phyloP scores from a whole-genome alignment of 2,329 filamentous ascomycete genomes.

The Aspergillus felis region DNA sequence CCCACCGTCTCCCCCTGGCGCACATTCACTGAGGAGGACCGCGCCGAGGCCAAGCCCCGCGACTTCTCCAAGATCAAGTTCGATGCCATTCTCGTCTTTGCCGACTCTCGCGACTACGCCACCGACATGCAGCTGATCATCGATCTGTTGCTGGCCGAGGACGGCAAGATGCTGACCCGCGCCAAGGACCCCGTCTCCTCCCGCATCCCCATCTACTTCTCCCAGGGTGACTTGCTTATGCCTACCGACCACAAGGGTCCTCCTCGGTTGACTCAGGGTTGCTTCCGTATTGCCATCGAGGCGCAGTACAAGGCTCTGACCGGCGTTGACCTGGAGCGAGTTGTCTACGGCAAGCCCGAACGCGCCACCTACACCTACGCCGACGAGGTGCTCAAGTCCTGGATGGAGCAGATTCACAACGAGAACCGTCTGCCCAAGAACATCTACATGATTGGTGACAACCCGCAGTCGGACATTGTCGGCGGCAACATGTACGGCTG shows the following conservation, averaged over 20 bases:
- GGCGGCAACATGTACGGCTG: slow-evolving; percentile 78
- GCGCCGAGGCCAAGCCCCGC: slow-evolving; percentile 61
- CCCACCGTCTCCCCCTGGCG: slow-evolving; percentile 66
- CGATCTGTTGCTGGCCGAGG: slow-evolving; percentile 65
- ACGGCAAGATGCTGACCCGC: slow-evolving; percentile 62
- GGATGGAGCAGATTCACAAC: slow-evolving; percentile 73
- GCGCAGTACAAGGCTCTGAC: slow-evolving; percentile 63
- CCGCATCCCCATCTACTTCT: slow-evolving; percentile 72
- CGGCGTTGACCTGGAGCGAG: slow-evolving; percentile 67
- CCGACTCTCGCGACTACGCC: slow-evolving; percentile 68
- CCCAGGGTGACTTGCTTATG: slow-evolving; percentile 62
- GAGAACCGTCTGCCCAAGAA: slow-evolving; percentile 66
- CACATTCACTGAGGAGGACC: slow-evolving; percentile 64
- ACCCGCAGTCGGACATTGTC: slow-evolving; percentile 69
- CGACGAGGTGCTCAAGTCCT: slow-evolving; percentile 66
- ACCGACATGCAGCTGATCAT: slow-evolving; percentile 75
- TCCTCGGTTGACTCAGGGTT: slow-evolving; percentile 68
- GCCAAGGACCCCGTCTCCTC: slow-evolving; percentile 62
- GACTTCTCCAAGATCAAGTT: slow-evolving; percentile 71
- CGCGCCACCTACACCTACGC: slow-evolving; percentile 74
- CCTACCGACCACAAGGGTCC: slow-evolving; percentile 59
- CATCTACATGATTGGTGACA: slow-evolving; percentile 75
- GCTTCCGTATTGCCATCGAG: slow-evolving; percentile 71
- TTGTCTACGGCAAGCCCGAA: slow-evolving; percentile 73
- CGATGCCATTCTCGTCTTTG: slow-evolving; percentile 71